Base-by-base conservation (phyloP, 352 stramenopile species). In the Phytophthora capsici region DNA sequence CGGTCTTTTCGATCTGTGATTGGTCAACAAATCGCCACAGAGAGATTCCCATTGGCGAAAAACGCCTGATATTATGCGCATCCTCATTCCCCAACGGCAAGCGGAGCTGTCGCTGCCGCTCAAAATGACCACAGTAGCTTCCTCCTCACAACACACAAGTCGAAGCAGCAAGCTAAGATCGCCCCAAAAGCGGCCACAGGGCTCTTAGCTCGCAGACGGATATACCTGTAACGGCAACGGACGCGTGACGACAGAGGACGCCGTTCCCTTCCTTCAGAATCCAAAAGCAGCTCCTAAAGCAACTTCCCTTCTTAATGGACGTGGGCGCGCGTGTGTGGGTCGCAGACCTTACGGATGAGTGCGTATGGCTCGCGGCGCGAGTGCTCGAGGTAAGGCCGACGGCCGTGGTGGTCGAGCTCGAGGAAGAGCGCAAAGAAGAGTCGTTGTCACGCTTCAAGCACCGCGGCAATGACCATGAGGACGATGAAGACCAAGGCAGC, bases 261-360 rank as follows among this genome's bases (percentile, higher is more conserved):
- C 28, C 34, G 30, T 17, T 49, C 45, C 28, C 9, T 32, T 45
- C 26, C 40, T 50, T 52, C 49, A 56, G 43, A 43, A 49, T 50
- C 44, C 44, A 46, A 66, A 63, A 32, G 17, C 34, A 54, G 13
- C 17, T 22, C 46, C 17, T 4, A 54, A 17, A 41, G 12, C 8
- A n/a, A 14, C n/a, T 23, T 4, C n/a, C 17, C 41, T 14, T 28
- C 25, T 57, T 41, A n/a, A 95, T 95, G 86, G 86, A 95, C 68
- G 73, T 82, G 10, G 83, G 80, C 37, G 71, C 81, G 48, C 78
- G 69, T 69, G 85, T 95, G 48, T 95, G 86, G 86, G 54, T 95
- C 25, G 69, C 77, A 20, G 82, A 93, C 60, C 46, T 71, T 8
- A 37, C 61, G 17, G 73, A 88, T 47, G 69, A 77, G 19, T 62